phyloP scores from a whole-genome alignment of 345 rosid genomes.

The Eucalyptus shirleyi region DNA sequence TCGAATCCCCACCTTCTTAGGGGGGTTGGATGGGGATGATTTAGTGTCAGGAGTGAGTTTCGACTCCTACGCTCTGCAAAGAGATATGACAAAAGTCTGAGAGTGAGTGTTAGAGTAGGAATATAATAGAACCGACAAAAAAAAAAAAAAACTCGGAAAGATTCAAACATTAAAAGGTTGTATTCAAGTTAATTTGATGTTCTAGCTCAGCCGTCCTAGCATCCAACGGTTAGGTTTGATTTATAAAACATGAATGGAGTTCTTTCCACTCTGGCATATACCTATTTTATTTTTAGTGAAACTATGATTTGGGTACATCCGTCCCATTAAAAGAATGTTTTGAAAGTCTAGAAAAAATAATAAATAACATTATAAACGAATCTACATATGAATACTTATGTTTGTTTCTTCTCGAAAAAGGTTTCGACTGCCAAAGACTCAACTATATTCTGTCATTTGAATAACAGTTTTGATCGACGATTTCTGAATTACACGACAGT shows the following conservation, averaged over 20 bases:
- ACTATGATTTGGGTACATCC: not conserved
- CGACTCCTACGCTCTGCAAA: no score
- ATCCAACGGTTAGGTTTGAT: not conserved
- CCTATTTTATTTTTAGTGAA: not conserved
- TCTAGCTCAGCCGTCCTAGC: not conserved
- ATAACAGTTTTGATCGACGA: not conserved
- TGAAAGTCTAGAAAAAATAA: not conserved
- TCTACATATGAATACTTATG: not conserved
- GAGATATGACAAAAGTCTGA: accelerated
- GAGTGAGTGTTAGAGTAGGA: no score
- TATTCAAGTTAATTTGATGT: not conserved
- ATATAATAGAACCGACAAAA: no score
- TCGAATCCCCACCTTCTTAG: accelerated
- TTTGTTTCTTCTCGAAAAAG: not conserved
- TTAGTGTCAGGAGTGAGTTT: no score
- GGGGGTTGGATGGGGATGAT: accelerated
- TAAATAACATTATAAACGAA: not conserved
- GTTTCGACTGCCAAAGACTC: not conserved
- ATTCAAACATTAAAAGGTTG: not conserved
- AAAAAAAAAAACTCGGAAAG: not conserved
- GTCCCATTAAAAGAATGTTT: not conserved
- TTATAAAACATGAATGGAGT: not conserved
- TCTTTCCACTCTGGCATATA: not conserved
- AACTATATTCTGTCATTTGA: not conserved
- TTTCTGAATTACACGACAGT: not conserved